A percentile compares a stretch with the other conserved stretches of the same genome.
phyloP scores from a whole-genome alignment of 2,329 filamentous ascomycete species.

The Sclerotinia trifoliorum region DNA sequence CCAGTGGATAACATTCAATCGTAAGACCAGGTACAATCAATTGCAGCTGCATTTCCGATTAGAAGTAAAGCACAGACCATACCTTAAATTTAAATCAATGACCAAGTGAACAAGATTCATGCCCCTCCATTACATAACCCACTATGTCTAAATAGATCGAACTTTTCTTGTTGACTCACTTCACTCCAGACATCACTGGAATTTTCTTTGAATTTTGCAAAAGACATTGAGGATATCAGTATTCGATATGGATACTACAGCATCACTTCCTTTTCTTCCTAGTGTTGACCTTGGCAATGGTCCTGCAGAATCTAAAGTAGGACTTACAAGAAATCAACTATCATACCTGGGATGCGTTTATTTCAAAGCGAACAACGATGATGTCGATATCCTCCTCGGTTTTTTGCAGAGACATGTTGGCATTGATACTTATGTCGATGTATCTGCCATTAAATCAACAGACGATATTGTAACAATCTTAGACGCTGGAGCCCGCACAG shows the following conservation, averaged over 20 bases:
- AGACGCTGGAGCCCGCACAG: constrained; percentile 79
- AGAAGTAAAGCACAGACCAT: constrained; percentile 25
- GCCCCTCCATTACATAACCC: constrained; percentile 32
- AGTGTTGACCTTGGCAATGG: constrained; percentile 53
- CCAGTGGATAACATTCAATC: constrained; percentile 10
- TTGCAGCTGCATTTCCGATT: constrained; percentile 4
- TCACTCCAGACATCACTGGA: constrained; percentile 10
- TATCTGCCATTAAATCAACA: constrained; percentile 62
- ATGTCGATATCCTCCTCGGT: constrained; percentile 36
- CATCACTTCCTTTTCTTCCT: constrained; percentile 63
- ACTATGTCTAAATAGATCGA: constrained; percentile 19
- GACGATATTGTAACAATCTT: constrained; percentile 79
- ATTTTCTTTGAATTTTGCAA: constrained; percentile 1
- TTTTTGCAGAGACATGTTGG: constrained; percentile 53
- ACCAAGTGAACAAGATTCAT: constrained; percentile 11
- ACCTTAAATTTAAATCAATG: constrained; percentile 26
- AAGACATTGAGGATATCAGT: background rate
- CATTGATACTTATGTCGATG: constrained; percentile 72
- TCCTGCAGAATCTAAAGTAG: constrained; percentile 50
- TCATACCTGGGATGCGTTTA: constrained; percentile 59
- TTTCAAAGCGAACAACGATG: constrained; percentile 48
- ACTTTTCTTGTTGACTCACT: constrained; percentile 23
- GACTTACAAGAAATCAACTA: constrained; percentile 57
- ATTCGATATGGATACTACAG: constrained; percentile 59
- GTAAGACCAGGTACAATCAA: background rate